phyloP scores from a whole-genome alignment of 192 early-diverging fungal genomes.

The Coemansia sp. region DNA sequence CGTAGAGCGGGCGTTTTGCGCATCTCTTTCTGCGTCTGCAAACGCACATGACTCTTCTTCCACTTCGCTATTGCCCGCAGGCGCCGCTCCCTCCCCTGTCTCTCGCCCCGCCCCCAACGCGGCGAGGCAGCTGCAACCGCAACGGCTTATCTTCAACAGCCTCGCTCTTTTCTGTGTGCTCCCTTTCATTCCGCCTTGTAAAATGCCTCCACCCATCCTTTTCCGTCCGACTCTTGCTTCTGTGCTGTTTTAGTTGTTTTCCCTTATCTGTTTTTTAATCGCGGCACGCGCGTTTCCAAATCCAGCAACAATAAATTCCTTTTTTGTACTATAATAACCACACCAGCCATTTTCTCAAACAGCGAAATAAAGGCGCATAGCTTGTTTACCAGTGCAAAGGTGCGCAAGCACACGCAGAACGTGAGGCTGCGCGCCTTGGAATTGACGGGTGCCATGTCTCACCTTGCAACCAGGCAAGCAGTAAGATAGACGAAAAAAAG shows the following conservation, averaged over 20 bases:
- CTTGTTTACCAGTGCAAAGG: too few species aligned
- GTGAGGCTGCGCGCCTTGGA: not conserved
- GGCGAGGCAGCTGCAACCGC: not conserved
- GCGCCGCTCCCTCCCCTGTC: not conserved
- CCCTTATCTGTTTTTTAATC: not conserved
- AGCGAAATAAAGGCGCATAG: not conserved
- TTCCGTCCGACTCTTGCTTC: not conserved
- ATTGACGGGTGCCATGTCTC: slow-evolving; percentile 2
- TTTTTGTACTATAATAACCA: not conserved
- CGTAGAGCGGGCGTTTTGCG: not conserved
- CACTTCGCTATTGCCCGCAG: not conserved
- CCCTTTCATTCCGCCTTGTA: not conserved
- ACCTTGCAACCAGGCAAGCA: not conserved
- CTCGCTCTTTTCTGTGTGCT: not conserved
- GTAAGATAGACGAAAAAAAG: not conserved
- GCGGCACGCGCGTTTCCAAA: not conserved
- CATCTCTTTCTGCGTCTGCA: slow-evolving; percentile 3
- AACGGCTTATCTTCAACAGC: not conserved
- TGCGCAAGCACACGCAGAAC: not conserved
- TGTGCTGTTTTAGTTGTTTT: not conserved
- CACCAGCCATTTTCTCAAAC: not conserved
- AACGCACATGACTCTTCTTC: not conserved
- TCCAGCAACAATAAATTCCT: slow-evolving; percentile 1
- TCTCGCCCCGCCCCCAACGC: not conserved
- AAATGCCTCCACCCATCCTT: not conserved